Evolutionary conservation across 768 basidiomycete species (phyloP), one percentile per base, ranked within the genome.

Genomic region (Chalciporus piperatus): DNA sequence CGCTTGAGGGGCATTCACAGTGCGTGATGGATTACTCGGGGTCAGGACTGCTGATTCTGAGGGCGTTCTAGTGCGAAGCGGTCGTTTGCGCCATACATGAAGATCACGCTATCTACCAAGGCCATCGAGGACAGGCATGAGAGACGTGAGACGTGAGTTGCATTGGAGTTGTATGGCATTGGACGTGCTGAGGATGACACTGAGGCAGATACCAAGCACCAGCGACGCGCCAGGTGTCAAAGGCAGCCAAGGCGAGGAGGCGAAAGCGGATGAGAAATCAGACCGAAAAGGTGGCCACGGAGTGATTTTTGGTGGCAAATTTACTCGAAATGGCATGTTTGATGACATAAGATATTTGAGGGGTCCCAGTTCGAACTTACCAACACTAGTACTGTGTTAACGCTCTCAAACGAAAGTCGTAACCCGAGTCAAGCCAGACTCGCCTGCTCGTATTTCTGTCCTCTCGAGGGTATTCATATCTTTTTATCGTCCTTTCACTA

Each of bases 21-120:
- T 88, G 55, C 48, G 84, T 73, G 4, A 27, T 27, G 9, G 39
- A 47, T 39, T 41, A 13, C 4, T 30, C 6, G 12, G 23, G 16
- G 20, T 0, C 37, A 23, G 40, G 4, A 50, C 49, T 10, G n/a
- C 43, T 43, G 41, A 44, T 41, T 16, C 38, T 5, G 28, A 44
- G 27, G 52, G 27, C 6, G 22, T 23, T 13, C 16, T 9, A 89
- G 87, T 57, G 63, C 77, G 17, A 78, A 79, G 54, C 75, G 75
- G 57, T 77, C 75, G 7, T 78, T 79, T 56, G 80, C 78, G 3
- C 82, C 87, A 1, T 87, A 78, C 50, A 86, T 92, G 83, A 82
- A 77, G 54, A 71, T 91, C 51, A 89, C 84, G 0, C 69, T 92
- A 0, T 82, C 80, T 13, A 69, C 71, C 22, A 58, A 59, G 46